Base-by-base conservation (phyloP, 1,284 basidiomycete genomes). In the Vanrija humicola region DNA sequence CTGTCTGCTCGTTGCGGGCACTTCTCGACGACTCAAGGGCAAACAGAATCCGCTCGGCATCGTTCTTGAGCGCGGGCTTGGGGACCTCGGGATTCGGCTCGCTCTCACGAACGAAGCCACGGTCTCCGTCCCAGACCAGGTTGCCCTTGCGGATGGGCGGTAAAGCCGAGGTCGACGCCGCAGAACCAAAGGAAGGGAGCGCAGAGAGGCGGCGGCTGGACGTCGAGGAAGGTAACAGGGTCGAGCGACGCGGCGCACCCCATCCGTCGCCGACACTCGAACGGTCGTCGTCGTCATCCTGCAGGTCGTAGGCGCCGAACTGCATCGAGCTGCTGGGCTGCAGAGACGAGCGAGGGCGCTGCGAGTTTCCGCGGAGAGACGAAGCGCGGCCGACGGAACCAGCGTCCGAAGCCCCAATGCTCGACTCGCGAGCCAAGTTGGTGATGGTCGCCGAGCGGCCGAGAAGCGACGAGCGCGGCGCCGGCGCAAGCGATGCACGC, bases 41-140 rank as follows among this genome's bases (percentile, higher is more conserved):
- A 48, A 67, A 67, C 15, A 77, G 65, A 42, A 77, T 75, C 0
- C 73, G 65, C 50, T 77, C 75, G 29, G 75, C 75, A 51, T 75
- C 73, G 52, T 70, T 75, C 48, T 69, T 58, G 29, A 63, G 63
- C 6, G 66, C 54, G 0, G 65, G 64, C 14, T 59, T 55, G 3
- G 70, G 65, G 4, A 59, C 52, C 49, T 68, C 61, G 21, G 59
- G 52, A 34, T 63, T 62, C 15, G 70, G 59, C 40, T 70, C 64
- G 55, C 62, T 62, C 49, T 69, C 67, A 39, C 70, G 56, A 26
- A 74, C 61, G 57, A 77, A 77, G 9, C 72, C 75, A 38, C 66
- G 64, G 15, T 71, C 69, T 7, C 48, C 39, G 28, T 70, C 63
- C 66, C 69, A 77, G 5, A 77, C 72, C 61, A 77, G 55, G 56